Base-by-base conservation (phyloP, 768 basidiomycete genomes). In the Boletus tomentosulus region DNA sequence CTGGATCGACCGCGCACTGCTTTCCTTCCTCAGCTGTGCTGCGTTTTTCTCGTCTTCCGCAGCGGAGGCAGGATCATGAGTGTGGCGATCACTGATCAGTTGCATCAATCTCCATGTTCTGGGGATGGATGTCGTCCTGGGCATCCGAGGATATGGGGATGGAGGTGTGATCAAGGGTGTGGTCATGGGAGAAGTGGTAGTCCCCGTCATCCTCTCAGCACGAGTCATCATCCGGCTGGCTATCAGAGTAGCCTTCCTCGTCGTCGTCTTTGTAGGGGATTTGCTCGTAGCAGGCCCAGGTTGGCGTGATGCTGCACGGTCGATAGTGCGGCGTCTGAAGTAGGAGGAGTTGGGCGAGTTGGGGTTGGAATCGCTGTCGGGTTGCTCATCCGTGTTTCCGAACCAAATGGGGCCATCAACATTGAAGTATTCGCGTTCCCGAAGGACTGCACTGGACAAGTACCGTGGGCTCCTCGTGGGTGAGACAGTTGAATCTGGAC, bases 231-330 rank as follows among this genome's bases (percentile, higher is more conserved):
- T 76, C 81, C 2, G 81, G 81, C 57, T 70, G 76, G 54, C 76
- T 80, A 57, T 83, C 80, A 48, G 80, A 83, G 64, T 81, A 82
- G 59, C 80, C 78, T 6, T 63, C 76, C 41, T 76, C 82, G 68
- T 61, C 59, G 4, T 81, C 81, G 65, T 83, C 77, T 66, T 80
- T 81, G 71, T 76, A 82, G 57, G 84, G 85, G 69, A 91, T 91
- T 79, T 91, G 88, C 78, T 92, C 89, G 71, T 91, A 92, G 78
- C 88, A 92, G 11, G 88, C 88, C 89, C 89, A 91, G 0, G 87
- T 90, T 25, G 89, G 88, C 2, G 89, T 3, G 87, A 89, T 16
- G 89, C 83, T 37, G 89, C 89, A 49, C 89, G 81, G 24, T 89
- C 89, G 60, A 90, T 82, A 39, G 81, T 80, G 60, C 88, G 86